phyloP scores from a whole-genome alignment of 495 filamentous ascomycete species.

The Aspergillus bertholletiae region DNA sequence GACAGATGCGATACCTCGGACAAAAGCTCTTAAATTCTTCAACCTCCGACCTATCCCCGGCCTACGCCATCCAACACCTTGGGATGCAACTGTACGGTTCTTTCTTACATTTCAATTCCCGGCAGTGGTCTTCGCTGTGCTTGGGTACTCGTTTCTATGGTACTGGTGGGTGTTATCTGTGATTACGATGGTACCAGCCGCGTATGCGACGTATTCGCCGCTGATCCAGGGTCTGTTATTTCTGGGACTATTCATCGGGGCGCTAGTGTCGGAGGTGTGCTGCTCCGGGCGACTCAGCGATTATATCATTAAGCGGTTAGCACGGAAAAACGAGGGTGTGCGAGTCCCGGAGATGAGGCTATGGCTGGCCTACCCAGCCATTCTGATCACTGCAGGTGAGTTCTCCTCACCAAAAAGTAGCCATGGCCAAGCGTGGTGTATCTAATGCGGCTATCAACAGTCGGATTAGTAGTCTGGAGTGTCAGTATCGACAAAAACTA shows the following conservation, averaged over 20 bases:
- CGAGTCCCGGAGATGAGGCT: constrained; percentile 56
- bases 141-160: constrained; percentile 55
- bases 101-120: constrained; percentile 46
- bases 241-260: constrained; percentile 55
- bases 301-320: constrained; percentile 42
- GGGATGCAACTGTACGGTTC: constrained; percentile 46
- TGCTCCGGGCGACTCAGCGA: constrained; percentile 56
- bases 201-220: constrained; percentile 49
- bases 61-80: constrained; percentile 51
- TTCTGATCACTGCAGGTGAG: constrained; percentile 44
- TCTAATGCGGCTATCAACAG: constrained; percentile 6
- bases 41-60: constrained; percentile 51
- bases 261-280: constrained; percentile 49
- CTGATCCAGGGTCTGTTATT: constrained; percentile 58
- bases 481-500: constrained; percentile 52
- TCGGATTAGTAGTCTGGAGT: constrained; percentile 52
- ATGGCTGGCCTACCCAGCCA: constrained; percentile 57
- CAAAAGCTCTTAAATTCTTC: constrained; percentile 46
- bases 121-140: constrained; percentile 41
- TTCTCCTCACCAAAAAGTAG: background rate
- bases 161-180: constrained; percentile 64
- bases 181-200: constrained; percentile 56
- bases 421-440: no score
- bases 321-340: constrained; percentile 42
- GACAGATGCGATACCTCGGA: constrained; percentile 31